These are phyloP conservation scores for Fusarium sororula DNA, from an alignment of 2,329 filamentous ascomycete genomes.

Conservation along the genomic window DNA sequence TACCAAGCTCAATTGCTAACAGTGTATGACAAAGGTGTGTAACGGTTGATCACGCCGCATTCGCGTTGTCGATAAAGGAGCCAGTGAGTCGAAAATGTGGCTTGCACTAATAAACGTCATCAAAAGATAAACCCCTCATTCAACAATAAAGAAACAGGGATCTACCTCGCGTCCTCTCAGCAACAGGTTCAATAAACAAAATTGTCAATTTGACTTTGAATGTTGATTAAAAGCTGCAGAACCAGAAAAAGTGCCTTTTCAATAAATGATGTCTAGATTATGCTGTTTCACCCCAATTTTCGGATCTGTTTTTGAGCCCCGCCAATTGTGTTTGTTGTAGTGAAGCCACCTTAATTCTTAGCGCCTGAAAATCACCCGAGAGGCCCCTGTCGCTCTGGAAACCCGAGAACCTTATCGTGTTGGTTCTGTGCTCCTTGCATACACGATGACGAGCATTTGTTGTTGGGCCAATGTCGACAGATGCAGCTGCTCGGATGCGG, in stretches of 20 bases:
- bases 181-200: no score
- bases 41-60: not conserved
- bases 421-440: slow-evolving; percentile 4
- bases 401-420: slow-evolving; percentile 4
- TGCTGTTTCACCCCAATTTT: not conserved
- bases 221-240: accelerated
- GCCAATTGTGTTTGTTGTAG: not conserved
- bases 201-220: accelerated
- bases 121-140: not conserved
- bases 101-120: not conserved
- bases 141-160: accelerated
- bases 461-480: slow-evolving; percentile 4
- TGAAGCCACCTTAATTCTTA: not conserved
- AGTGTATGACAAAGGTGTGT: no score
- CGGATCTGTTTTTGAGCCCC: not conserved
- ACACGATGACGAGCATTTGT: slow-evolving; percentile 4
- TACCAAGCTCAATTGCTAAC: not conserved
- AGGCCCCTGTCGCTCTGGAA: slow-evolving; percentile 13
- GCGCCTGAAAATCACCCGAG: not conserved
- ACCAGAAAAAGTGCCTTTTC: not conserved
- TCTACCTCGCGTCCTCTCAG: not conserved
- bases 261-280: not conserved
- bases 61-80: no score
- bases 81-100: not conserved
- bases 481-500: no score